phyloP scores from a whole-genome alignment of 2,329 filamentous ascomycete species.

The Calycina marina region DNA sequence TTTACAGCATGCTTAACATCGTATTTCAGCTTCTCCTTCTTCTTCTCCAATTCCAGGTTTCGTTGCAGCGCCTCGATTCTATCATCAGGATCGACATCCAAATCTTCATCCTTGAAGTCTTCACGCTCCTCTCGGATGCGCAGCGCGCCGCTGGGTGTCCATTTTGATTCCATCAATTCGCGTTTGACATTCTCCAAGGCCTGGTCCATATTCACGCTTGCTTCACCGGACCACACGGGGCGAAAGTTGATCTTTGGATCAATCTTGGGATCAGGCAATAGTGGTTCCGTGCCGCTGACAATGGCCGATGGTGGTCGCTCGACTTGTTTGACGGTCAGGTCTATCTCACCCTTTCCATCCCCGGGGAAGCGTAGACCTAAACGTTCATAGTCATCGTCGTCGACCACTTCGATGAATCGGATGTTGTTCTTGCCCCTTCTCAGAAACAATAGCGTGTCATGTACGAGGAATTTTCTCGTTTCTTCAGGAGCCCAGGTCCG shows the following conservation, averaged over 20 bases:
- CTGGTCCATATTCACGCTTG: background rate
- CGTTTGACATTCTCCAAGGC: background rate
- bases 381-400: constrained; percentile 29
- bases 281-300: background rate
- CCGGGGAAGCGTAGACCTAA: constrained; percentile 1
- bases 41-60: background rate
- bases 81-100: background rate
- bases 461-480: constrained; percentile 45
- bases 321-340: no score
- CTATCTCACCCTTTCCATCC: background rate
- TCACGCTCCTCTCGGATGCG: background rate
- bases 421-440: constrained; percentile 51
- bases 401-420: constrained; percentile 43
- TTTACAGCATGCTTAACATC: background rate
- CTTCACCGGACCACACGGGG: background rate
- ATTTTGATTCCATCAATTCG: background rate
- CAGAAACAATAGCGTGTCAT: constrained; percentile 41
- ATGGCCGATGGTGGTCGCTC: no score
- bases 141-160: background rate
- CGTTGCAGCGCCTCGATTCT: background rate
- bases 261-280: background rate
- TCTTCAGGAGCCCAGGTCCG: constrained; percentile 42
- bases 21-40: background rate
- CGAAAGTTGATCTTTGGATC: background rate
- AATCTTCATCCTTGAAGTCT: background rate